Evolutionary conservation across 148 eudicot genomes (phyloP).

Genomic region (Camellia lanceoleosa): DNA sequence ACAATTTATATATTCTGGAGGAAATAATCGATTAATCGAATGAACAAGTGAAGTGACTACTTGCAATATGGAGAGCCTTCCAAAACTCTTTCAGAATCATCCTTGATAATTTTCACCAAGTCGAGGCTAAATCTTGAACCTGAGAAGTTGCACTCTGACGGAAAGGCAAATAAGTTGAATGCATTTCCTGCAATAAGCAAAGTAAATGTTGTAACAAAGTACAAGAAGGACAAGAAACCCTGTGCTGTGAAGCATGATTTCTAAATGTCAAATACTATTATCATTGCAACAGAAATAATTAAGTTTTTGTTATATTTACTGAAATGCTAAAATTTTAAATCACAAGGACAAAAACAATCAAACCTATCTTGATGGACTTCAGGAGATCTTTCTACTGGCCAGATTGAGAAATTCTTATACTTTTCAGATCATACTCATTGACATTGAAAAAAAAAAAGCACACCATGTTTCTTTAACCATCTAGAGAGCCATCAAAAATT

Average conservation of each 20-base stretch:
- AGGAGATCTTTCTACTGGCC: not conserved
- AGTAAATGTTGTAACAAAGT: not conserved
- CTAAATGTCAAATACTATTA: not conserved
- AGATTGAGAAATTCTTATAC: not conserved
- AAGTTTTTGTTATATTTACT: not conserved
- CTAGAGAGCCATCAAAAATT: not conserved
- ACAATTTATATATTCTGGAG: not conserved
- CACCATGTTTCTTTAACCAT: not conserved
- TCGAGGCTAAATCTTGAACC: constrained; percentile 76
- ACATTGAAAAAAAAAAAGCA: not conserved
- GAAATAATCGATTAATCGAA: not conserved
- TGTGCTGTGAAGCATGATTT: not conserved
- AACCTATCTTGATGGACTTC: not conserved
- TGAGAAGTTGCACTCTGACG: constrained; percentile 97
- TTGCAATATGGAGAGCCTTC: constrained; percentile 46
- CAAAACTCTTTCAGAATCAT: constrained; percentile 46
- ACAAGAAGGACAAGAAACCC: not conserved
- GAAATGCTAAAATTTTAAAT: not conserved
- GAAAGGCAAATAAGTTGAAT: constrained; percentile 90
- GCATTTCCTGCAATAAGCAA: constrained; percentile 43
- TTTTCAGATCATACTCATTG: not conserved
- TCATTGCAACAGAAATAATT: not conserved
- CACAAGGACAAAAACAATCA: not conserved
- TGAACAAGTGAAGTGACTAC: constrained; percentile 33
- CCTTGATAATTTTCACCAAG: constrained; percentile 61